Evolutionary conservation across 2,329 filamentous ascomycete species (phyloP).

Genomic region (Penicillium sp.): DNA sequence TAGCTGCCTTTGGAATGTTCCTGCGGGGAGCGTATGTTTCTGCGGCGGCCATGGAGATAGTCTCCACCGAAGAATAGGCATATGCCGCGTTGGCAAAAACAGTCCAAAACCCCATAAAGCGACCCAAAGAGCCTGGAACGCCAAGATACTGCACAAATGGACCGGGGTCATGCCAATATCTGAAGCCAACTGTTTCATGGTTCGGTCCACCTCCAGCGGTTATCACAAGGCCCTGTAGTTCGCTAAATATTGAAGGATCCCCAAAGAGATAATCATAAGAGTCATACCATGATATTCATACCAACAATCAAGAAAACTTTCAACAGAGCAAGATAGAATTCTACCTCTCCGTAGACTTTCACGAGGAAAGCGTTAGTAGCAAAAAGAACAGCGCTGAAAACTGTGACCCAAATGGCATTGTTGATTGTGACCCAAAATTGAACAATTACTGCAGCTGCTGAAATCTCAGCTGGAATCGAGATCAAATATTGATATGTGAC

Average conservation of each 20-base stretch:
- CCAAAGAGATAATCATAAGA: background rate
- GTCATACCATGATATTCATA: slow-evolving; percentile 59
- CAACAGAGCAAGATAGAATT: slow-evolving; percentile 57
- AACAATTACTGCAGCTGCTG: slow-evolving; percentile 30
- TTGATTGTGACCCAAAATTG: slow-evolving; percentile 52
- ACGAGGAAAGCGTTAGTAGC: slow-evolving; percentile 38
- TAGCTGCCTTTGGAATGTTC: slow-evolving; percentile 57
- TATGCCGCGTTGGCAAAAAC: slow-evolving; percentile 19
- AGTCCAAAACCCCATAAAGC: slow-evolving; percentile 47
- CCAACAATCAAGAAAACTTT: slow-evolving; percentile 65
- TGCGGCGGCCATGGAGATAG: slow-evolving; percentile 52
- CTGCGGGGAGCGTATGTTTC: slow-evolving; percentile 55
- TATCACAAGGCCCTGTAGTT: slow-evolving; percentile 36
- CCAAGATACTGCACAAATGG: slow-evolving; percentile 46
- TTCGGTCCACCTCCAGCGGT: slow-evolving; percentile 43
- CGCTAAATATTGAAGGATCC: background rate
- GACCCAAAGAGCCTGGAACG: slow-evolving; percentile 48
- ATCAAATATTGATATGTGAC: slow-evolving; percentile 35
- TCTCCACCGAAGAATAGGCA: slow-evolving; percentile 46
- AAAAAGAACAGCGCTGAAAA: slow-evolving; percentile 41
- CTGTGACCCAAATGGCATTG: slow-evolving; percentile 45
- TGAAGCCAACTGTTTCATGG: slow-evolving; percentile 39
- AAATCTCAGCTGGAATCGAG: slow-evolving; percentile 34
- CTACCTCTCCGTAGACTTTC: slow-evolving; percentile 54
- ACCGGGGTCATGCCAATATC: slow-evolving; percentile 48